Evolutionary conservation across 73 alveolate genomes (phyloP), one percentile per base, ranked within the genome.

Genomic region (Paramecium caudatum): DNA sequence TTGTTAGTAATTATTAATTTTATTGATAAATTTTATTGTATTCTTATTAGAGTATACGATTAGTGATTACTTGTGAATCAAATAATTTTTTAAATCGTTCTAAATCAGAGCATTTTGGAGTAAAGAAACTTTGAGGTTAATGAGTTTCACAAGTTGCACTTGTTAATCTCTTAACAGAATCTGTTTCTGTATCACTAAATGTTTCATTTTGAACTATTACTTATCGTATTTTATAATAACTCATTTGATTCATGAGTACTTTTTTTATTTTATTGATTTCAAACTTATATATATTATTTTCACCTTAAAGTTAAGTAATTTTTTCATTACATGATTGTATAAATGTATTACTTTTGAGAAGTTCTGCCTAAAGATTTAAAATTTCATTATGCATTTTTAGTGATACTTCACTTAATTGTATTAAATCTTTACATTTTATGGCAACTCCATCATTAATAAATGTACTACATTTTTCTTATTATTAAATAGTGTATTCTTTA

Each of bases 401-500:
- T 27, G 80, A 55, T 10, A 55, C n/a, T 55, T 55, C 80, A 55
- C 30, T 55, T 55, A 55, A 55, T 55, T 55, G n/a, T 55, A 55
- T 10, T 17, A 55, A 43, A 55, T 55, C 80, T 23, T 55, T 55
- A 23, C 80, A 55, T 55, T 55, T 55, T 10, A 55, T 12, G 12
- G 80, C 80, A 16, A 55, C 80, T 55, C 80, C 80, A 55, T 55
- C 80, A 55, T 55, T 21, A 16, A 55, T 27, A 23, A 55, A 12
- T 19, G 80, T 55, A 23, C 30, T 16, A 25, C n/a, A 27, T 10
- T 55, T 55, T 55, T 55, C 80, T 7, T 55, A 55, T 21, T 55
- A 23, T 55, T 55, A 55, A 23, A 55, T 55, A 55, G 80, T 55
- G 30, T 55, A 55, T 55, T 55, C 80, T 55, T 55, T 55, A 55